phyloP scores from a whole-genome alignment of 2,329 filamentous ascomycete genomes.

The Nemania sp. region DNA sequence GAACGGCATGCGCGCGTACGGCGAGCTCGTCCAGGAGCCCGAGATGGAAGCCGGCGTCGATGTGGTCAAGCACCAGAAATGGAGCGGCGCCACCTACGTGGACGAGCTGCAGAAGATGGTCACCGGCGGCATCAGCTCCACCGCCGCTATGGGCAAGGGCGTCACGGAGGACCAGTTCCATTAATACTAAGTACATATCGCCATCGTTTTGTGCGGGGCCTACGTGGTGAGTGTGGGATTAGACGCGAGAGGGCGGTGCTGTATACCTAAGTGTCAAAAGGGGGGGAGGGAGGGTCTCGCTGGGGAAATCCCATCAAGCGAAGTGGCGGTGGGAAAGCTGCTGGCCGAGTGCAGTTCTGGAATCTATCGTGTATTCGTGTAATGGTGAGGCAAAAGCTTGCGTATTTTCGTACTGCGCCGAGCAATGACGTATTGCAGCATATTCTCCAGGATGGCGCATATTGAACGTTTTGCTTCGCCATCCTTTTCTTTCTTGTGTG shows the following conservation, averaged over 20 bases:
- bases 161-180: slow-evolving; percentile 99
- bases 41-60: slow-evolving; percentile 91
- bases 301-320: too few relatives aligned
- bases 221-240: too few relatives aligned
- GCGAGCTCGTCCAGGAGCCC: slow-evolving; percentile 95
- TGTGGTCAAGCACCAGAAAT: slow-evolving; percentile 99
- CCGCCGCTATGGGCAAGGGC: slow-evolving; percentile 94
- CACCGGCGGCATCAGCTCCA: slow-evolving; percentile 86
- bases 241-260: too few relatives aligned
- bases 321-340: too few relatives aligned
- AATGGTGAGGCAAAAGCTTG: not conserved
- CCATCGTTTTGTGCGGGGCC: too few relatives aligned
- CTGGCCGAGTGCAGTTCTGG: not conserved
- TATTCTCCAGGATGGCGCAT: too few relatives aligned
- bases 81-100: slow-evolving; percentile 92
- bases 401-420: not conserved
- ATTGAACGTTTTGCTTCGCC: not conserved
- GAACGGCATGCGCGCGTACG: slow-evolving; percentile 93
- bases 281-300: too few relatives aligned
- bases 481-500: not conserved
- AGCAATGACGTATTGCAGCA: too few relatives aligned
- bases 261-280: too few relatives aligned
- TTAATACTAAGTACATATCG: slow-evolving; percentile 31
- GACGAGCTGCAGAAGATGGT: slow-evolving; percentile 98
- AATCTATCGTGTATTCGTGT: too few relatives aligned